Percentiles rank a stretch among this genome's conserved stretches.
Evolutionary conservation across 148 eudicot genomes (phyloP).

Genomic region (Mesembryanthemum crystallinum): DNA sequence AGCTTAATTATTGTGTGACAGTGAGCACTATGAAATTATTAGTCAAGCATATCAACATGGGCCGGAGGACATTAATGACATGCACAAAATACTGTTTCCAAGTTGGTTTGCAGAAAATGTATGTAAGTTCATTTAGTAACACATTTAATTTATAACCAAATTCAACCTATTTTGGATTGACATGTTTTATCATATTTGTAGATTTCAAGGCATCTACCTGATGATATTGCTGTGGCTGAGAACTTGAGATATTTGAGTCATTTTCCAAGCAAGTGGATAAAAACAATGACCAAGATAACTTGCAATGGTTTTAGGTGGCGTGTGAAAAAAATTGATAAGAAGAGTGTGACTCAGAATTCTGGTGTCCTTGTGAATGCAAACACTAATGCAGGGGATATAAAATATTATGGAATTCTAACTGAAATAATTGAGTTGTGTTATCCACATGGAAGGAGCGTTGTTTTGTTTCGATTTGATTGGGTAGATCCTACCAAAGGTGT

Average conservation of each 20-base stretch:
- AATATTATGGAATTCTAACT: slow-evolving; percentile 5
- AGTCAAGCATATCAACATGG: background rate
- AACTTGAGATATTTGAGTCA: background rate
- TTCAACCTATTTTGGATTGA: too few species aligned
- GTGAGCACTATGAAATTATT: background rate
- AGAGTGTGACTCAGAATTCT: background rate
- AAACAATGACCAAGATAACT: background rate
- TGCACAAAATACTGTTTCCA: background rate
- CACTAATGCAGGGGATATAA: background rate
- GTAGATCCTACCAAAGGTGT: background rate
- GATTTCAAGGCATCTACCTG: background rate
- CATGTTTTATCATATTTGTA: background rate
- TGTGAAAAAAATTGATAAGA: background rate
- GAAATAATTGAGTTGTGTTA: background rate
- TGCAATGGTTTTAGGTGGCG: background rate
- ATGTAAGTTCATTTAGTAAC: background rate
- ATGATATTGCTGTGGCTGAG: background rate
- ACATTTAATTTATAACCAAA: too few species aligned
- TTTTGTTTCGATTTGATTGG: background rate
- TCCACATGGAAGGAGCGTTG: background rate
- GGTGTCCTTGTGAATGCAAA: slow-evolving; percentile 3
- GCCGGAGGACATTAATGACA: background rate
- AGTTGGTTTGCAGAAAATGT: slow-evolving; percentile 8
- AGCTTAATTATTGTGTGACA: background rate
- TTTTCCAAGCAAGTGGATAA: background rate